Evolutionary conservation across 2,329 filamentous ascomycete species (phyloP).

Genomic region (Fusarium tuaranense): DNA sequence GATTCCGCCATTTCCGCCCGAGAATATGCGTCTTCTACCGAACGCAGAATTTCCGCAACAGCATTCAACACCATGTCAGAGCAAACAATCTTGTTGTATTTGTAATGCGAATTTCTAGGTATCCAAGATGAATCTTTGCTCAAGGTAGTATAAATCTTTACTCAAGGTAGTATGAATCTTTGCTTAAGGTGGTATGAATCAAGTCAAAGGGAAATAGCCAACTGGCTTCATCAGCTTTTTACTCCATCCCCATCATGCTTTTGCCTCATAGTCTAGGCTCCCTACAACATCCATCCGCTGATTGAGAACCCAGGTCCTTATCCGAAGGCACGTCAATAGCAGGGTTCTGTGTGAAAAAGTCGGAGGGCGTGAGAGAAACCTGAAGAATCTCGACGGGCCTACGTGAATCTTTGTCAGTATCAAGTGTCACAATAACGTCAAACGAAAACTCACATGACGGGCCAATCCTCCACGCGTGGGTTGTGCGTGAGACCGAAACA

Average conservation of each 20-base stretch:
- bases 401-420: conserved; percentile 1
- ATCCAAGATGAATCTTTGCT: no score
- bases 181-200: no score
- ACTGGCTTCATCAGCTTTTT: no score
- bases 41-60: not conserved
- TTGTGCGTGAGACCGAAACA: conserved; percentile 74
- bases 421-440: not conserved
- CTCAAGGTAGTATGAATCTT: no score
- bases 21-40: not conserved
- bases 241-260: no score
- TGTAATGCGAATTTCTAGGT: not conserved
- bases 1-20: not conserved
- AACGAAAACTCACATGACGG: conserved; percentile 66
- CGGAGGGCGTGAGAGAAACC: conserved; percentile 58
- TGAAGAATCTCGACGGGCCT: conserved; percentile 60
- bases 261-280: not conserved
- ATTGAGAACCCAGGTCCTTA: not conserved
- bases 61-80: no score
- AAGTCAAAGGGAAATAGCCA: no score
- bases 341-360: conserved; percentile 62
- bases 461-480: conserved; percentile 75
- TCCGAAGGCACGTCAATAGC: conserved; percentile 56
- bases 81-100: not conserved
- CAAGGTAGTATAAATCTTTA: no score
- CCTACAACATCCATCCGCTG: not conserved